Evolutionary conservation across 2,329 filamentous ascomycete genomes (phyloP).

Genomic region (Teratosphaeria epicoccoides): DNA sequence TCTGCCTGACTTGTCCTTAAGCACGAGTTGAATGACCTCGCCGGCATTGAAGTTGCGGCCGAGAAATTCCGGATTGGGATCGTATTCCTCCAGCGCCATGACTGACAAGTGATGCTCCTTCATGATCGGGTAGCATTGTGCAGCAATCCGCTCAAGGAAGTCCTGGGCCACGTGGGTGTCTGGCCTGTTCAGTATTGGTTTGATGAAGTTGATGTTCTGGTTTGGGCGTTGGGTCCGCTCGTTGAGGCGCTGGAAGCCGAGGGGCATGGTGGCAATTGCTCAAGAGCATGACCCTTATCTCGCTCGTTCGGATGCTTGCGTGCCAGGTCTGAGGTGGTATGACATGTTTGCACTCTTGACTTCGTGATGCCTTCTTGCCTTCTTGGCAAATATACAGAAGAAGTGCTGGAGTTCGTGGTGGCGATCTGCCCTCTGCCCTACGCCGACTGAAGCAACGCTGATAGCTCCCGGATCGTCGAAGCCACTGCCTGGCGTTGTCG

Average conservation of each 20-base stretch:
- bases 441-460: too few relatives aligned
- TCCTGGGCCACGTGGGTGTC: constrained; percentile 42
- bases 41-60: constrained; percentile 87
- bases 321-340: too few relatives aligned
- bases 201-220: constrained; percentile 72
- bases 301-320: too few relatives aligned
- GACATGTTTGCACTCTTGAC: too few relatives aligned
- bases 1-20: constrained; percentile 51
- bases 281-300: too few relatives aligned
- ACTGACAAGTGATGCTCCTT: constrained; percentile 36
- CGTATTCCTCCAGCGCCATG: constrained; percentile 63
- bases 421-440: too few relatives aligned
- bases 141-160: constrained; percentile 66
- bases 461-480: too few relatives aligned
- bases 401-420: too few relatives aligned
- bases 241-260: constrained; percentile 71
- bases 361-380: too few relatives aligned
- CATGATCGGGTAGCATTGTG: constrained; percentile 61
- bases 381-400: too few relatives aligned
- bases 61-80: constrained; percentile 70
- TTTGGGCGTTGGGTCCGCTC: constrained; percentile 65
- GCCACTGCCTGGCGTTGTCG: too few relatives aligned
- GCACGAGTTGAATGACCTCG: constrained; percentile 74
- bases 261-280: constrained; percentile 53
- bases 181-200: constrained; percentile 36